These are phyloP conservation scores for Tylopilus vinaceipallidus DNA, from an alignment of 768 basidiomycete species.

Conservation along the genomic window DNA sequence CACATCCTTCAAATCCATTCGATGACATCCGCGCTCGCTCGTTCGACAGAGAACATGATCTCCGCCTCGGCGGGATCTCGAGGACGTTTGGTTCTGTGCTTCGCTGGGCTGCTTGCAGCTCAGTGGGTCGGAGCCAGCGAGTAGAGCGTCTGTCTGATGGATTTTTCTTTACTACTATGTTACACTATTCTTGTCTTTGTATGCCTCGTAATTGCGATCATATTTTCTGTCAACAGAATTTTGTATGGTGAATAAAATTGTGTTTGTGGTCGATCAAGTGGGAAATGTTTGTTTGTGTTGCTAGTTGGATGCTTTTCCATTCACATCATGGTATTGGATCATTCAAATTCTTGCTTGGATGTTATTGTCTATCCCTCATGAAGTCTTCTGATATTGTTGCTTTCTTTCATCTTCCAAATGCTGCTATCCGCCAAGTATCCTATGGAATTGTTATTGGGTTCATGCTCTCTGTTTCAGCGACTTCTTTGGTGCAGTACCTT, in stretches of 20 bases:
- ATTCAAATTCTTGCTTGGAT: too few species aligned
- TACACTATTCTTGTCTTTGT: too few species aligned
- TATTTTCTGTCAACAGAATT: too few species aligned
- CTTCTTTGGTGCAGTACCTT: constrained; percentile 56
- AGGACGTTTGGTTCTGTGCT: constrained; percentile 57
- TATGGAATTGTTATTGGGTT: constrained; percentile 71
- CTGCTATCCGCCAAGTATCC: constrained; percentile 34
- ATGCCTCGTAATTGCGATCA: too few species aligned
- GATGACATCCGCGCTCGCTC: constrained; percentile 66
- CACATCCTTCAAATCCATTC: constrained; percentile 68
- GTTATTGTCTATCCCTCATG: constrained; percentile 6
- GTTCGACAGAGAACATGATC: constrained; percentile 66
- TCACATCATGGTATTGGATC: too few species aligned
- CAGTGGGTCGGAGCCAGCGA: constrained; percentile 40
- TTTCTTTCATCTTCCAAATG: constrained; percentile 24
- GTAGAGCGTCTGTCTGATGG: constrained; percentile 63
- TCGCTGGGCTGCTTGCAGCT: constrained; percentile 28
- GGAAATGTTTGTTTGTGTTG: too few species aligned
- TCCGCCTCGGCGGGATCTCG: constrained; percentile 41
- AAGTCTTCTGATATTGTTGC: constrained; percentile 6
- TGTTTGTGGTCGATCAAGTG: too few species aligned
- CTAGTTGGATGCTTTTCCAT: too few species aligned
- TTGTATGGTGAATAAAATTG: neutral
- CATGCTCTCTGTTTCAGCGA: constrained; percentile 70
- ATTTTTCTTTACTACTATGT: constrained; percentile 31